Conservation (phyloP, 495 filamentous ascomycete species). For the Aspergillus indologenus region DNA sequence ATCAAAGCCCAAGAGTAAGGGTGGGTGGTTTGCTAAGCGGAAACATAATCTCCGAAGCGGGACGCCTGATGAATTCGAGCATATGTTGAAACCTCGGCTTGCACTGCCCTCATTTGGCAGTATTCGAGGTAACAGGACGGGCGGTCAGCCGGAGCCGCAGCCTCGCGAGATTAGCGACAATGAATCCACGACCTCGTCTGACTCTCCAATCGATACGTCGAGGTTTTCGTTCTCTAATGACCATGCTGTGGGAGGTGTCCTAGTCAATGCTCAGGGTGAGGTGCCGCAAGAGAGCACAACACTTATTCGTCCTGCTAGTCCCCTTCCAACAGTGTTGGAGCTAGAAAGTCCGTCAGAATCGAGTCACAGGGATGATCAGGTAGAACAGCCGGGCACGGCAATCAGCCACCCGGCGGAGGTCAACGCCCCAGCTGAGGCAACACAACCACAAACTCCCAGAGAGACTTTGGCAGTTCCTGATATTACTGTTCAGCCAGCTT, state of each 20-base stretch:
- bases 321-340: constrained; percentile 2
- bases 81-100: constrained; percentile 69
- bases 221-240: constrained; percentile 56
- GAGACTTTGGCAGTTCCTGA: constrained; percentile 33
- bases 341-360: constrained; percentile 5
- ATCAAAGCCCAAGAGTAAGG: constrained; percentile 40
- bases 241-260: constrained; percentile 56
- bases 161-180: constrained; percentile 36
- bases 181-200: constrained; percentile 37
- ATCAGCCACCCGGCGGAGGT: background rate
- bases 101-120: constrained; percentile 83
- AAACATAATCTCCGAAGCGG: constrained; percentile 31
- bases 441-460: constrained; percentile 3
- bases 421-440: constrained; percentile 2
- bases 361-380: background rate
- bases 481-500: constrained; percentile 47
- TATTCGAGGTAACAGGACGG: constrained; percentile 51
- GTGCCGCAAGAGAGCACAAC: constrained; percentile 1
- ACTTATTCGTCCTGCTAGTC: background rate
- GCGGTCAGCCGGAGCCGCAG: constrained; percentile 16
- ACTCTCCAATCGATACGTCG: constrained; percentile 23
- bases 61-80: constrained; percentile 55
- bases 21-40: constrained; percentile 55
- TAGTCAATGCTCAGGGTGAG: constrained; percentile 34
- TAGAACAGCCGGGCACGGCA: background rate